A percentile compares a stretch with the other conserved stretches of the same genome.
Conservation (phyloP, 1,284 basidiomycete genomes). For the Tilletia indica region DNA sequence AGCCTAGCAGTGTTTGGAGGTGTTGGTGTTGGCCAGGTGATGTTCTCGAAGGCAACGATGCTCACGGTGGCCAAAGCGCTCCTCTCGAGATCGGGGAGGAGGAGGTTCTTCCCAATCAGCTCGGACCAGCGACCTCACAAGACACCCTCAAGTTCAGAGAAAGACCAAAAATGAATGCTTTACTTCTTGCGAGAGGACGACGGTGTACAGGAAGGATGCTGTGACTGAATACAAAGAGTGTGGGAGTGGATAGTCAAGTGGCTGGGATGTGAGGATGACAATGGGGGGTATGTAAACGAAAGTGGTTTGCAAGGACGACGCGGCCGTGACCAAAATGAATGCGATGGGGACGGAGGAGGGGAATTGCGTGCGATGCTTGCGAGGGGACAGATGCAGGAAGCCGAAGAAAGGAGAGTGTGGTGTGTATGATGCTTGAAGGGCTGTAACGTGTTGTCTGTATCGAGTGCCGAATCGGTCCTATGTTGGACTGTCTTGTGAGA, state of each 20-base stretch:
- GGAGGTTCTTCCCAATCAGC: no score
- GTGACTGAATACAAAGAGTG: not conserved
- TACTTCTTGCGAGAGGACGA: no score
- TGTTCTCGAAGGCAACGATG: not conserved
- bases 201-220: not conserved
- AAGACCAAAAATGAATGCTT: no score
- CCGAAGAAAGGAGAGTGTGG: not conserved
- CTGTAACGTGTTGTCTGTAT: no score
- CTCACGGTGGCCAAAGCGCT: no score
- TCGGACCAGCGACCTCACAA: not conserved
- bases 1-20: not conserved
- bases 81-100: no score
- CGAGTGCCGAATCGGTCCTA: no score
- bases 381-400: not conserved
- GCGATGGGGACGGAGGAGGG: not conserved
- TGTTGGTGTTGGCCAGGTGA: not conserved
- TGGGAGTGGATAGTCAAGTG: not conserved
- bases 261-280: not conserved
- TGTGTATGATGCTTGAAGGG: no score
- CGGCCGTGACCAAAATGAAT: slow-evolving; percentile 6
- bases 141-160: not conserved
- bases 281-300: not conserved
- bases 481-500: no score
- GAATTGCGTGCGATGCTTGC: not conserved
- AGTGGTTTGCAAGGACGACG: not conserved